phyloP scores from a whole-genome alignment of 2,329 filamentous ascomycete genomes.

The Blumeriella jaapii region DNA sequence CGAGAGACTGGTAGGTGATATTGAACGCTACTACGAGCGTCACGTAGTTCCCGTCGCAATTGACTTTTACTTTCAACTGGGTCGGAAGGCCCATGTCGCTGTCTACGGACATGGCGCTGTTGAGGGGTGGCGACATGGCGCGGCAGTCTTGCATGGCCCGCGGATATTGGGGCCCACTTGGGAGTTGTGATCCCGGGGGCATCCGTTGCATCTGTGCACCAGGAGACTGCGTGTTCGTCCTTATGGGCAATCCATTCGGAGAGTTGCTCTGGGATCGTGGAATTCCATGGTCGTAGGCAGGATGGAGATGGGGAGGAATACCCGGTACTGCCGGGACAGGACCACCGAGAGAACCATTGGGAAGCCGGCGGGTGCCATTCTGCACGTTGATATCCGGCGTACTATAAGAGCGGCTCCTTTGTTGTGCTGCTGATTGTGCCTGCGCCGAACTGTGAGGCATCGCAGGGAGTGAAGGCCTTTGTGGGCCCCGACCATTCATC shows the following conservation, averaged over 20 bases:
- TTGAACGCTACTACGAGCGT: conserved; percentile 95
- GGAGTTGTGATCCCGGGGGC: conserved; percentile 30
- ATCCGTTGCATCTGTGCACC: conserved; percentile 51
- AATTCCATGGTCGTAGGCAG: conserved; percentile 48
- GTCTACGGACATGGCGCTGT: conserved; percentile 22
- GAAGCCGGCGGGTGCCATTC: conserved; percentile 42
- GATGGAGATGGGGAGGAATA: conserved; percentile 59
- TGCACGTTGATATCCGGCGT: conserved; percentile 84
- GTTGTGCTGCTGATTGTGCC: conserved; percentile 38
- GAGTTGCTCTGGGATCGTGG: conserved; percentile 75
- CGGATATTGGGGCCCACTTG: conserved; percentile 26
- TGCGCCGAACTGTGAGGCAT: conserved; percentile 48
- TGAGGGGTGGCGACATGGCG: conserved; percentile 37
- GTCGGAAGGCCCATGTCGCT: conserved; percentile 46
- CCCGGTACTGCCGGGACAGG: conserved; percentile 60
- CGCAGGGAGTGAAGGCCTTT: conserved; percentile 69
- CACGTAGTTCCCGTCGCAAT: conserved; percentile 82
- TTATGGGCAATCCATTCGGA: conserved; percentile 55
- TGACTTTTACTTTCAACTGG: conserved; percentile 92
- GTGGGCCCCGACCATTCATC: conserved; percentile 51
- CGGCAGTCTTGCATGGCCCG: conserved; percentile 23
- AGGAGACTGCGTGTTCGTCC: conserved; percentile 61
- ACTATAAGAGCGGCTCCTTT: conserved; percentile 80
- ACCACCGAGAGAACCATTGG: conserved; percentile 38
- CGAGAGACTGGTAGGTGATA: conserved; percentile 85